Percentiles rank a stretch among this genome's conserved stretches.
phyloP scores from a whole-genome alignment of 2,329 filamentous ascomycete species.

The Cylindrodendrum hubeiense region DNA sequence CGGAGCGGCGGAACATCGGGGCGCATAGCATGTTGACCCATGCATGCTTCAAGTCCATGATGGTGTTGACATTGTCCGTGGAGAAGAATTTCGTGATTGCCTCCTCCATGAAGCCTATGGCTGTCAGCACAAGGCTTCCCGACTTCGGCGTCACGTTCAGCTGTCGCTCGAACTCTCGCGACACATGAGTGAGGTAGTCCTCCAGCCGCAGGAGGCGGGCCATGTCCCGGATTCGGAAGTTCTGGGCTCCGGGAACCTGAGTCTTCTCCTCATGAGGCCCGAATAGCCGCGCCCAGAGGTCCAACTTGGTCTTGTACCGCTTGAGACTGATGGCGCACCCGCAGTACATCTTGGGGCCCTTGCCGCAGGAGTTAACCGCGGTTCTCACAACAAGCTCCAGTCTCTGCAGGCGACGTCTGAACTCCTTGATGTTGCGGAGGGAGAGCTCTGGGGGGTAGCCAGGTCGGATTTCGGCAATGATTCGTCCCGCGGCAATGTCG shows the following conservation, averaged over 20 bases:
- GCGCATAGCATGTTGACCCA: slow-evolving; percentile 22
- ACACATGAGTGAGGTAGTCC: slow-evolving; percentile 27
- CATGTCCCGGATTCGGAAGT: slow-evolving; percentile 25
- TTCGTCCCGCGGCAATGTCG: slow-evolving; percentile 14
- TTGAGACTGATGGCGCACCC: slow-evolving; percentile 28
- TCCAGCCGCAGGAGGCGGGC: slow-evolving; percentile 30
- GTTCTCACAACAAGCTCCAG: slow-evolving; percentile 16
- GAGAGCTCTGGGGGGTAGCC: background rate
- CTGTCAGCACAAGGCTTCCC: background rate
- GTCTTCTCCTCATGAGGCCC: background rate
- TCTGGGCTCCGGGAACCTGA: background rate
- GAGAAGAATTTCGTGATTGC: background rate
- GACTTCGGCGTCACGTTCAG: background rate
- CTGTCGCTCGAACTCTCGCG: slow-evolving; percentile 14
- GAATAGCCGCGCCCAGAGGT: slow-evolving; percentile 32
- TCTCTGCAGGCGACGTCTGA: slow-evolving; percentile 24
- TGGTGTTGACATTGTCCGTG: background rate
- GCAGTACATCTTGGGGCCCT: slow-evolving; percentile 19
- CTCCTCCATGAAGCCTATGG: slow-evolving; percentile 24
- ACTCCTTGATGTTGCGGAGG: background rate
- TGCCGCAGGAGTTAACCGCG: slow-evolving; percentile 21
- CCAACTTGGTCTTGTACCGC: slow-evolving; percentile 22
- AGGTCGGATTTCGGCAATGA: slow-evolving; percentile 3
- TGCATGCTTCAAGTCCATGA: slow-evolving; percentile 5
- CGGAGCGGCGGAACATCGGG: background rate